Evolutionary conservation across 2,329 filamentous ascomycete genomes (phyloP).

Genomic region (Didymella pomorum): DNA sequence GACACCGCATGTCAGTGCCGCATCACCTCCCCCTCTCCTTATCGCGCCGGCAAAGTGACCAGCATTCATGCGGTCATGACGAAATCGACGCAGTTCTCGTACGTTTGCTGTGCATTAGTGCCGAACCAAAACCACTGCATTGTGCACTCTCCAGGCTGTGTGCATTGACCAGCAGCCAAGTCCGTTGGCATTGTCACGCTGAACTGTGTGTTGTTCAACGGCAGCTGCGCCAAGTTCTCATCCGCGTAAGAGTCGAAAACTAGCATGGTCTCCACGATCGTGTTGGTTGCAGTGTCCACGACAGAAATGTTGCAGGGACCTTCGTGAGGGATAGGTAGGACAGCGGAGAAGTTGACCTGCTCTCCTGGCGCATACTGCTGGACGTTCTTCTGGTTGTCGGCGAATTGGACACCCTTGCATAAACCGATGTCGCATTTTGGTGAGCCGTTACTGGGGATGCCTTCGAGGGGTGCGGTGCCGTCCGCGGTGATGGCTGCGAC

Average conservation of each 20-base stretch:
- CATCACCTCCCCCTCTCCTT: neutral
- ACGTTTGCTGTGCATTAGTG: conserved; percentile 63
- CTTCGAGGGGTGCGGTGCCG: conserved; percentile 51
- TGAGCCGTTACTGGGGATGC: conserved; percentile 58
- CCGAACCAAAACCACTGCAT: conserved; percentile 72
- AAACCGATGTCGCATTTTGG: conserved; percentile 61
- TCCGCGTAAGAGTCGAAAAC: conserved; percentile 40
- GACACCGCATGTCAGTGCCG: neutral
- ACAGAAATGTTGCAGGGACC: conserved; percentile 67
- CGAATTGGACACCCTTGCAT: conserved; percentile 66
- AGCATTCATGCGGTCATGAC: conserved; percentile 17
- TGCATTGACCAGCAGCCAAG: conserved; percentile 52
- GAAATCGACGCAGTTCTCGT: conserved; percentile 69
- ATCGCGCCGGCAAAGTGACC: neutral
- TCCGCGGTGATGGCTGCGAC: conserved; percentile 61
- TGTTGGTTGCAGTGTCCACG: conserved; percentile 63
- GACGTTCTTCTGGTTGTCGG: conserved; percentile 63
- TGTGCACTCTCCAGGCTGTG: conserved; percentile 58
- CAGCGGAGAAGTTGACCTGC: conserved; percentile 55
- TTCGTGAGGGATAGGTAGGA: conserved; percentile 62
- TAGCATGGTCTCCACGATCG: conserved; percentile 54
- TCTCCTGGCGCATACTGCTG: conserved; percentile 57
- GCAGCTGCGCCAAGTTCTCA: conserved; percentile 47
- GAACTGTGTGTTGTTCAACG: conserved; percentile 58
- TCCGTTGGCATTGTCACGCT: conserved; percentile 61